phyloP scores from a whole-genome alignment of 441 rosid genomes.

The Adansonia grandidieri region DNA sequence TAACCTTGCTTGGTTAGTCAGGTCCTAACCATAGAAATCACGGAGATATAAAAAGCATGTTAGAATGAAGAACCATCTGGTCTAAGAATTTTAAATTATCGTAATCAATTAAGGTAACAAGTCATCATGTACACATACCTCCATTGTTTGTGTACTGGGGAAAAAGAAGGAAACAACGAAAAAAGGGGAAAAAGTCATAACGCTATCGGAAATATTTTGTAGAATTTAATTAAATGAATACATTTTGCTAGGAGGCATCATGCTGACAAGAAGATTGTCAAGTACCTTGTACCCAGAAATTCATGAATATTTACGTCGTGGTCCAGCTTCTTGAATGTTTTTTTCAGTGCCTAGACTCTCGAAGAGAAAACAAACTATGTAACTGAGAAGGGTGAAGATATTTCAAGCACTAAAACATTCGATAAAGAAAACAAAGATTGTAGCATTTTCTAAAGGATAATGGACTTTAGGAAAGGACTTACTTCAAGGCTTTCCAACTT shows the following conservation, averaged over 20 bases:
- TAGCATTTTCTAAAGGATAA: not conserved
- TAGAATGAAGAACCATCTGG: conserved; percentile 16
- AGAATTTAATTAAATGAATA: conserved; percentile 9
- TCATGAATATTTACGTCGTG: conserved; percentile 78
- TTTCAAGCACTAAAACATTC: not conserved
- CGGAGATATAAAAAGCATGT: conserved; percentile 18
- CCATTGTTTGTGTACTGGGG: conserved; percentile 66
- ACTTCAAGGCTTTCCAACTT: conserved; percentile 86
- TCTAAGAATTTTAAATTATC: conserved; percentile 16
- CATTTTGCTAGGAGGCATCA: not conserved
- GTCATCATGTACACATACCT: conserved; percentile 49
- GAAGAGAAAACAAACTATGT: conserved; percentile 36
- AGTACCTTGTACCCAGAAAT: conserved; percentile 69
- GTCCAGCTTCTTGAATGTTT: conserved; percentile 74
- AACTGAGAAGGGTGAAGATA: conserved; percentile 8
- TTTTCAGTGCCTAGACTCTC: conserved; percentile 74
- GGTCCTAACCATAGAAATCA: conserved; percentile 46
- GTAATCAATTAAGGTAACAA: not conserved
- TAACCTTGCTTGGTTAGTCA: conserved; percentile 52
- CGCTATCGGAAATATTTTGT: conserved; percentile 15
- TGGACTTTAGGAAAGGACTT: conserved; percentile 39
- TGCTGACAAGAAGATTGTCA: conserved; percentile 16
- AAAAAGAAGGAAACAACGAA: conserved; percentile 27
- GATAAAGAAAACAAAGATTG: conserved; percentile 15
- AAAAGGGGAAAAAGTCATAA: conserved; percentile 15